These are phyloP conservation scores for Scopulariopsis brevicaulis DNA, from an alignment of 2,329 filamentous ascomycete genomes.

Conservation along the genomic window DNA sequence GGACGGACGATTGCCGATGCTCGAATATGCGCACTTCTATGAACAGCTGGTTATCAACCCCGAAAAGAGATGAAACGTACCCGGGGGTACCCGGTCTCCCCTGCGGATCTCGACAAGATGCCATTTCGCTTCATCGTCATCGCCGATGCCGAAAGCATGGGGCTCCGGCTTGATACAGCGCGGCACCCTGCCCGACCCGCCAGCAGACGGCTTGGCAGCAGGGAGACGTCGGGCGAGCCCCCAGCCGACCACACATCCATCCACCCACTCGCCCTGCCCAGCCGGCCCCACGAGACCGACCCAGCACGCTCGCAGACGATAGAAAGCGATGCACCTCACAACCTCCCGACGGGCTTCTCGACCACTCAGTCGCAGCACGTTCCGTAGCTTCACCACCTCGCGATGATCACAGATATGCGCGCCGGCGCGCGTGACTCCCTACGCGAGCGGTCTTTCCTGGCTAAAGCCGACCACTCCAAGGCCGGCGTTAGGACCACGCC, in stretches of 20 bases:
- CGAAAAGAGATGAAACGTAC: too few relatives aligned
- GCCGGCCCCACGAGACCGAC: not conserved
- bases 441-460: not conserved
- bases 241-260: not conserved
- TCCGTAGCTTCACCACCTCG: not conserved
- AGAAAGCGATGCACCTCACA: not conserved
- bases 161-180: too few relatives aligned
- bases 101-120: too few relatives aligned
- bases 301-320: not conserved
- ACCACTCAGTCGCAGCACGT: not conserved
- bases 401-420: not conserved
- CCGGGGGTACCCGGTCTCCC: too few relatives aligned
- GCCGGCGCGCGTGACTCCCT: not conserved
- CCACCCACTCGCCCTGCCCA: not conserved
- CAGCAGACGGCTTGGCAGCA: not conserved
- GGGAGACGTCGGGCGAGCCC: not conserved
- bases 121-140: too few relatives aligned
- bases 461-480: not conserved
- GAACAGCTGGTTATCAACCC: too few relatives aligned
- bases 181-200: too few relatives aligned
- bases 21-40: too few relatives aligned
- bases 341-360: not conserved
- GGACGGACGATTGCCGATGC: too few relatives aligned
- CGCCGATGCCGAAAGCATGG: too few relatives aligned
- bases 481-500: not conserved